Evolutionary conservation across 1,139 yeast species (phyloP).

Genomic region (Yamadazyma sp.): DNA sequence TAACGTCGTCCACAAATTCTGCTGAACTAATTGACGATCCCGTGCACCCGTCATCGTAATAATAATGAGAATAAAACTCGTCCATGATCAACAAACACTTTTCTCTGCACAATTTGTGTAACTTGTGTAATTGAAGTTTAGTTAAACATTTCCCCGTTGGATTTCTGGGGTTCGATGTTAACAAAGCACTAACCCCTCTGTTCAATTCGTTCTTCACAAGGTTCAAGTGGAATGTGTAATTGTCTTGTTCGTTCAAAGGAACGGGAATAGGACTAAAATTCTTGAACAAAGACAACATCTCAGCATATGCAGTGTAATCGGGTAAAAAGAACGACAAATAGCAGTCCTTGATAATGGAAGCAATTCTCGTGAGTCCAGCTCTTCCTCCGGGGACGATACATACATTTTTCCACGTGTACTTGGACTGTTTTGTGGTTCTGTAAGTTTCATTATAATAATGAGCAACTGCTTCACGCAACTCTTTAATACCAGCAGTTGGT

Average conservation of each 20-base stretch:
- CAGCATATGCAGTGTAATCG: slow-evolving; percentile 73
- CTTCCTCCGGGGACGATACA: slow-evolving; percentile 73
- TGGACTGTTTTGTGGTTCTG: slow-evolving; percentile 48
- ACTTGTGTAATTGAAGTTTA: slow-evolving; percentile 48
- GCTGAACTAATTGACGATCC: slow-evolving; percentile 61
- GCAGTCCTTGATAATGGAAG: slow-evolving; percentile 62
- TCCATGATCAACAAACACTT: slow-evolving; percentile 65
- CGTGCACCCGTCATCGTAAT: slow-evolving; percentile 57
- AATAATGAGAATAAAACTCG: slow-evolving; percentile 64
- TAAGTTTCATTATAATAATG: slow-evolving; percentile 58
- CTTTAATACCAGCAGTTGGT: slow-evolving; percentile 63
- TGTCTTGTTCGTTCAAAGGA: slow-evolving; percentile 59
- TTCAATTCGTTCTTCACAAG: slow-evolving; percentile 55
- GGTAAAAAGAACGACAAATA: slow-evolving; percentile 65
- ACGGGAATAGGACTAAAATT: slow-evolving; percentile 70
- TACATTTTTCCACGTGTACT: slow-evolving; percentile 65
- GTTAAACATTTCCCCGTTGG: slow-evolving; percentile 65
- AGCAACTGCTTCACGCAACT: slow-evolving; percentile 62
- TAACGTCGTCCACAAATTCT: slow-evolving; percentile 55
- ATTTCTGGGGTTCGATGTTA: slow-evolving; percentile 66
- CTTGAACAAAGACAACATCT: slow-evolving; percentile 65
- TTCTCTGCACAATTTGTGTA: slow-evolving; percentile 59
- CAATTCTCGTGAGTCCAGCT: slow-evolving; percentile 67
- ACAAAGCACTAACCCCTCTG: slow-evolving; percentile 62
- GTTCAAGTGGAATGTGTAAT: slow-evolving; percentile 59